Evolutionary conservation across 768 basidiomycete species (phyloP).

Genomic region (Coprinopsis sp.): DNA sequence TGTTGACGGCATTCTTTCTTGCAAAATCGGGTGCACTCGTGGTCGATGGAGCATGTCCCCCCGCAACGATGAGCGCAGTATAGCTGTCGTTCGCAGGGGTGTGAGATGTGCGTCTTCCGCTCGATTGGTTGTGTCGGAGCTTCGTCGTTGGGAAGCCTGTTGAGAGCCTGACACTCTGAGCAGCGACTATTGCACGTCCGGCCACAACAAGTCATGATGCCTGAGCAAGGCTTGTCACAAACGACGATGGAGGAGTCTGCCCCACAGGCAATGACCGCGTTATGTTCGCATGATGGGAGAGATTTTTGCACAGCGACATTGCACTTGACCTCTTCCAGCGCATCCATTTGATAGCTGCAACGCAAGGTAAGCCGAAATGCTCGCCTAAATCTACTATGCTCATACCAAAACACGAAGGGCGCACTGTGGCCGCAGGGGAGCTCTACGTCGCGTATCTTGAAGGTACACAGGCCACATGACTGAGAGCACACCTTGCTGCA

Average conservation of each 20-base stretch:
- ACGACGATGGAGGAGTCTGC: constrained; percentile 31
- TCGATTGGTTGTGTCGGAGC: constrained; percentile 10
- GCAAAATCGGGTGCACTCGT: constrained; percentile 47
- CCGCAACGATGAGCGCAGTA: constrained; percentile 56
- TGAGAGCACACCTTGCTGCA: constrained; percentile 48
- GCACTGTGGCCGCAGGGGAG: constrained; percentile 58
- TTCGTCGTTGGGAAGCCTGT: background rate
- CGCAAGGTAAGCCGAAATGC: background rate
- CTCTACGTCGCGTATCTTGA: constrained; percentile 38
- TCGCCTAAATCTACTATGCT: background rate
- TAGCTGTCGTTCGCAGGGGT: constrained; percentile 47
- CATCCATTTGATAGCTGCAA: constrained; percentile 41
- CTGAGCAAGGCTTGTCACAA: constrained; percentile 41
- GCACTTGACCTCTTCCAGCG: constrained; percentile 42
- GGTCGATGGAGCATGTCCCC: constrained; percentile 42
- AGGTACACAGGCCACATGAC: constrained; percentile 50
- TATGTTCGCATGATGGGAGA: constrained; percentile 53
- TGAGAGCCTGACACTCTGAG: constrained; percentile 38
- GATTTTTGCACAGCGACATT: constrained; percentile 35
- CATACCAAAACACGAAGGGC: constrained; percentile 45
- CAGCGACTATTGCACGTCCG: constrained; percentile 47
- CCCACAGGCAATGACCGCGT: constrained; percentile 41
- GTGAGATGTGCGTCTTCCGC: constrained; percentile 35
- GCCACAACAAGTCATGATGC: constrained; percentile 48
- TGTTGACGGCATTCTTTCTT: constrained; percentile 44